Conservation (phyloP, 371 early-diverging fungal genomes). For the Mortierella polycephala region DNA sequence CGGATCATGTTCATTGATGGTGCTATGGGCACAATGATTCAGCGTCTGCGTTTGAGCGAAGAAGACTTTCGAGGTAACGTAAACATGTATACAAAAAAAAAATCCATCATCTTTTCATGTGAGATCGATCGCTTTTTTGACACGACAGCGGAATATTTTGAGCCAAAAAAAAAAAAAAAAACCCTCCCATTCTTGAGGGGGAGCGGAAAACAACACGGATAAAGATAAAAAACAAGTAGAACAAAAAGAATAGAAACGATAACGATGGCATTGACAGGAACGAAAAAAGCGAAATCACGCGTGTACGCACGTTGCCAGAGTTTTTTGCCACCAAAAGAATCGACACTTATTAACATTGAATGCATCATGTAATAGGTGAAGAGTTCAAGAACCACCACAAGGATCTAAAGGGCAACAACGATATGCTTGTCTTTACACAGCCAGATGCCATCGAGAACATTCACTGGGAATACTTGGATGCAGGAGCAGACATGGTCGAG, state of each 20-base stretch:
- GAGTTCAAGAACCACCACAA: slow-evolving; percentile 83
- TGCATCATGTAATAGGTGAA: slow-evolving; percentile 59
- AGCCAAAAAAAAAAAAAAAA: no score
- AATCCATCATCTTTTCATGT: neutral
- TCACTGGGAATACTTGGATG: slow-evolving; percentile 88
- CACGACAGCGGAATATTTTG: neutral
- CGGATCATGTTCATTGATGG: slow-evolving; percentile 95
- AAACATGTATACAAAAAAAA: neutral
- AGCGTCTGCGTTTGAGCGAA: slow-evolving; percentile 82
- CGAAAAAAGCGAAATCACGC: neutral
- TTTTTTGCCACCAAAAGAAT: no score
- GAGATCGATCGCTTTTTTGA: neutral
- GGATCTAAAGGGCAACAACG: slow-evolving; percentile 95
- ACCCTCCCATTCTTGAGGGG: no score
- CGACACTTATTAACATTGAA: no score
- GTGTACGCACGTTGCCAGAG: no score
- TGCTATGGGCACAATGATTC: slow-evolving; percentile 96
- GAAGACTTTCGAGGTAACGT: slow-evolving; percentile 80
- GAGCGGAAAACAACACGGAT: no score
- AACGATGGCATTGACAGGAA: no score
- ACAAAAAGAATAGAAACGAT: no score
- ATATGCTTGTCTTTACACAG: slow-evolving; percentile 89
- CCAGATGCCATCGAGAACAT: slow-evolving; percentile 89
- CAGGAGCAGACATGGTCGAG: slow-evolving; percentile 94
- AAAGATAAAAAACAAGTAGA: no score